phyloP scores from a whole-genome alignment of 2,329 filamentous ascomycete genomes.

The Fusarium sp. region DNA sequence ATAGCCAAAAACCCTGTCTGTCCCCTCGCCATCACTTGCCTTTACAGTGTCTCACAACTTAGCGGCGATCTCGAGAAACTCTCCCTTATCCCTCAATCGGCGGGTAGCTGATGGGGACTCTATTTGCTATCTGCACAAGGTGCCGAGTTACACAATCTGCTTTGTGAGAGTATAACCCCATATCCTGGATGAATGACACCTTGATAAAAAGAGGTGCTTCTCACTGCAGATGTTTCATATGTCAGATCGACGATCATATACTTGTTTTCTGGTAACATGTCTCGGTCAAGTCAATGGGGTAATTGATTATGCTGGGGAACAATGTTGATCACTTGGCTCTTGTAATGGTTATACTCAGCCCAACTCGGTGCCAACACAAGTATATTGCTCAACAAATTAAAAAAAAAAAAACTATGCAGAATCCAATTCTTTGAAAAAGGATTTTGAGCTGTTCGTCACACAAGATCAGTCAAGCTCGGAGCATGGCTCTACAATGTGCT shows the following conservation, averaged over 20 bases:
- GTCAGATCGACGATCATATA: background rate
- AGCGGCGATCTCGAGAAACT: slow-evolving; percentile 47
- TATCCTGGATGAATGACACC: background rate
- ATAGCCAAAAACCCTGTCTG: slow-evolving; percentile 29
- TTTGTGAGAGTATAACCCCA: slow-evolving; percentile 68
- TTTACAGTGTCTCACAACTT: slow-evolving; percentile 53
- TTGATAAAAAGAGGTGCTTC: background rate
- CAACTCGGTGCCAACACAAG: background rate
- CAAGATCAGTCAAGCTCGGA: background rate
- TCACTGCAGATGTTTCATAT: background rate
- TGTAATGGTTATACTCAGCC: background rate
- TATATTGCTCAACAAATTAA: background rate
- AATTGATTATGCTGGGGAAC: background rate
- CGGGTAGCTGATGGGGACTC: slow-evolving; percentile 56
- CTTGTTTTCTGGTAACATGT: background rate
- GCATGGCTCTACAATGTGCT: background rate
- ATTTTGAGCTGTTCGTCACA: background rate
- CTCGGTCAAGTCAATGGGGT: background rate
- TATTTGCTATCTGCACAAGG: slow-evolving; percentile 54
- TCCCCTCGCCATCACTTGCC: slow-evolving; percentile 52
- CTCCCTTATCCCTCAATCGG: slow-evolving; percentile 53
- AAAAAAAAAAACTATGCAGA: too few species aligned
- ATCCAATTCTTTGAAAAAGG: background rate
- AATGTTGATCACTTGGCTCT: background rate
- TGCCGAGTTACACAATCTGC: slow-evolving; percentile 67